Evolutionary conservation across 768 basidiomycete genomes (phyloP).

Genomic region (Trametes cinnabarina): DNA sequence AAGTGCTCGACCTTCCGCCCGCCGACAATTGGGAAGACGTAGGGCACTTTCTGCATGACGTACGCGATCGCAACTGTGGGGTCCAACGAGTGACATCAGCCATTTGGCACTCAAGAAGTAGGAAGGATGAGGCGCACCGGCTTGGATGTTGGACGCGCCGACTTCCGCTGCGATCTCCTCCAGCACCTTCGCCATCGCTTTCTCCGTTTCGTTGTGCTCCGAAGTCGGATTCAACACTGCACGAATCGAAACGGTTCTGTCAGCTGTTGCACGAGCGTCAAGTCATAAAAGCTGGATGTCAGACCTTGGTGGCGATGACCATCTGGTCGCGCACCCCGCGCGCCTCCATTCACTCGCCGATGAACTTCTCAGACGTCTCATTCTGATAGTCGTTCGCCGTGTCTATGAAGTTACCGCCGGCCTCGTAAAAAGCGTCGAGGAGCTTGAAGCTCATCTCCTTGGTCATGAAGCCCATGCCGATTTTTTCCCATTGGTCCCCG

Average conservation of each 20-base stretch:
- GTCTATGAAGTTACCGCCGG: slow-evolving; percentile 35
- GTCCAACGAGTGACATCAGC: too few species aligned
- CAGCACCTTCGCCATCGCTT: slow-evolving; percentile 40
- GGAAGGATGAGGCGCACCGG: slow-evolving; percentile 11
- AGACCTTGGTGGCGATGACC: slow-evolving; percentile 33
- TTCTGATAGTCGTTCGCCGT: slow-evolving; percentile 40
- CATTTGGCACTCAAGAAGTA: too few species aligned
- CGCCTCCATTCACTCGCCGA: slow-evolving; percentile 43
- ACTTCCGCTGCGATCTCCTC: slow-evolving; percentile 50
- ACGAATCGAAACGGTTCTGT: too few species aligned
- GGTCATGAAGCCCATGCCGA: slow-evolving; percentile 33
- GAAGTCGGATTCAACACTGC: slow-evolving; percentile 30
- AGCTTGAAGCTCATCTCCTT: slow-evolving; percentile 38
- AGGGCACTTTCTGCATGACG: slow-evolving; percentile 30
- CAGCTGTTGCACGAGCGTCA: too few species aligned
- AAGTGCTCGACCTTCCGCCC: slow-evolving; percentile 22
- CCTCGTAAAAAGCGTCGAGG: slow-evolving; percentile 38
- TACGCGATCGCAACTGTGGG: slow-evolving; percentile 30
- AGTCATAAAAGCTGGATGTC: too few species aligned
- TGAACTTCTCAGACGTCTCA: slow-evolving; percentile 36
- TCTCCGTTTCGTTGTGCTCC: slow-evolving; percentile 45
- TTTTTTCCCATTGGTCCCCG: slow-evolving; percentile 36
- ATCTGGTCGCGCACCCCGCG: slow-evolving; percentile 38
- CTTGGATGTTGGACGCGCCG: slow-evolving; percentile 28
- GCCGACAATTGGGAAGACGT: slow-evolving; percentile 22